Percentiles rank a stretch among this genome's conserved stretches.
These are phyloP conservation scores for Escovopsis sp. DNA, from an alignment of 2,329 filamentous ascomycete species.

Conservation along the genomic window DNA sequence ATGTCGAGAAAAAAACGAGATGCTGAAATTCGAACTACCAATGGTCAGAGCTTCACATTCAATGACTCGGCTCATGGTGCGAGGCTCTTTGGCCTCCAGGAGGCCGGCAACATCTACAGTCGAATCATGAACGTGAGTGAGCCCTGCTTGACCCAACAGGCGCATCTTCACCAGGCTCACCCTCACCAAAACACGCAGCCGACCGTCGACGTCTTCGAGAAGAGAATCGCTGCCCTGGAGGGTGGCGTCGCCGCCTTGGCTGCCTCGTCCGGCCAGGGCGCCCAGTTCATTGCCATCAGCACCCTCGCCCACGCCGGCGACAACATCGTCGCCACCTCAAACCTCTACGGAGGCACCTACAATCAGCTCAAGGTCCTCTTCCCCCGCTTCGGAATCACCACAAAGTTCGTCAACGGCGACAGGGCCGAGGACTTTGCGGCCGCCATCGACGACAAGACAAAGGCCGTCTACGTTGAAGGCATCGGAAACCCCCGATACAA, in stretches of 20 bases:
- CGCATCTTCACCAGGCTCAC: neutral
- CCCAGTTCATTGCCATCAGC: constrained; percentile 80
- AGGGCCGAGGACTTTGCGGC: constrained; percentile 62
- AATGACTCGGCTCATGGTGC: constrained; percentile 94
- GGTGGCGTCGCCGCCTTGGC: constrained; percentile 80
- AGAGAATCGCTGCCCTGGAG: constrained; percentile 89
- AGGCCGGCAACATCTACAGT: constrained; percentile 95
- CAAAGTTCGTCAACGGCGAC: constrained; percentile 78
- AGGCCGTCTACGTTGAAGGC: constrained; percentile 81
- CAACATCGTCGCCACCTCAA: constrained; percentile 84
- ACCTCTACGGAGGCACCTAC: constrained; percentile 90
- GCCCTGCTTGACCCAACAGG: neutral
- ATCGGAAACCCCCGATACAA: constrained; percentile 94
- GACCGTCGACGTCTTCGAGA: constrained; percentile 91
- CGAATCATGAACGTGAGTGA: constrained; percentile 76
- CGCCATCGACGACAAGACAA: constrained; percentile 83
- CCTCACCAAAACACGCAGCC: constrained; percentile 35
- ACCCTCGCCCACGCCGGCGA: constrained; percentile 78
- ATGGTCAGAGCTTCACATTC: constrained; percentile 65
- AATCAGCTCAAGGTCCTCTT: constrained; percentile 93
- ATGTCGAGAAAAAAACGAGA: neutral
- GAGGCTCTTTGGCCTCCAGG: constrained; percentile 88
- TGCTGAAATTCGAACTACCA: neutral
- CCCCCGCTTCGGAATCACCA: constrained; percentile 71
- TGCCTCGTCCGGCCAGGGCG: constrained; percentile 72